phyloP scores from a whole-genome alignment of 148 eudicot genomes.

The Camellia lanceoleosa region DNA sequence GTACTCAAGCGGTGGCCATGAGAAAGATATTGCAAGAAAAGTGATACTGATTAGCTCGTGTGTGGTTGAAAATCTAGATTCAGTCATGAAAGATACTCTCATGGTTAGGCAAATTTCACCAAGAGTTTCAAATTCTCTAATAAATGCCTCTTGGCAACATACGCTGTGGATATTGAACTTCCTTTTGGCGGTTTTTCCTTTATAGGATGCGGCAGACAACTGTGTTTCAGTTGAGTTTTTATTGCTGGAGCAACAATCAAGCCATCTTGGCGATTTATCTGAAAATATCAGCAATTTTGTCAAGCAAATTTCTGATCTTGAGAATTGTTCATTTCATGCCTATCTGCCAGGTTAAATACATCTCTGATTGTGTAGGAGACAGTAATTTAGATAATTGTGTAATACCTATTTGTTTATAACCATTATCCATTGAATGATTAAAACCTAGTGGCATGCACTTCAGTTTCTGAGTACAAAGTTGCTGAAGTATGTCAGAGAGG shows the following conservation, averaged over 20 bases:
- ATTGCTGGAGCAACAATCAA: constrained; percentile 62
- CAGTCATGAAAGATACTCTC: constrained; percentile 42
- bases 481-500: background rate
- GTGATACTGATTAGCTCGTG: constrained; percentile 57
- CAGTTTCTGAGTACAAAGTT: background rate
- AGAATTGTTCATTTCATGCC: constrained; percentile 66
- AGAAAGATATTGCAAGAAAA: constrained; percentile 56
- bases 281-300: constrained; percentile 48
- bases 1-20: constrained; percentile 42
- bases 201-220: constrained; percentile 76
- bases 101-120: constrained; percentile 34
- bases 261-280: constrained; percentile 43
- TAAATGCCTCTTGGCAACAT: background rate
- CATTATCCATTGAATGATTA: background rate
- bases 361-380: background rate
- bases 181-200: constrained; percentile 16
- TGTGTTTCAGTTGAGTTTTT: constrained; percentile 69
- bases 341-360: constrained; percentile 56
- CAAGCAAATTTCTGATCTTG: constrained; percentile 64
- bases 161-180: constrained; percentile 6
- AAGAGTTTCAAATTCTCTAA: background rate
- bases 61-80: constrained; percentile 41
- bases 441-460: background rate
- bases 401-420: background rate
- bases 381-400: background rate